Conservation (phyloP, 345 rosid species). For the Euphorbia peplus region DNA sequence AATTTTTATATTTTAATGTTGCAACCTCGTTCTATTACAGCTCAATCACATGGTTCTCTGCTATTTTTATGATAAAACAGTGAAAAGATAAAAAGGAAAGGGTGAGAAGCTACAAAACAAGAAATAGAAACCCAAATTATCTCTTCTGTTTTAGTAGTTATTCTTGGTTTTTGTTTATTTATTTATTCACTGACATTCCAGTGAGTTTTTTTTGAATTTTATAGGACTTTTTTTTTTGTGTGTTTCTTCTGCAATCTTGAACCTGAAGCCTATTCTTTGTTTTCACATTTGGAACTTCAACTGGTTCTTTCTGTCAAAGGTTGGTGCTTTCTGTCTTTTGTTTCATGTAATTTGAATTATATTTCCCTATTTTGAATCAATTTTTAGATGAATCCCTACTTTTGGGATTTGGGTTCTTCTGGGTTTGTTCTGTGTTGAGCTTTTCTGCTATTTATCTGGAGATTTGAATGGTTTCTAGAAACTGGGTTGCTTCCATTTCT, state of each 20-base stretch:
- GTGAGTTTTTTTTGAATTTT: constrained; percentile 24
- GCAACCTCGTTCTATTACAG: too few species aligned
- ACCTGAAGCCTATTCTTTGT: constrained; percentile 15
- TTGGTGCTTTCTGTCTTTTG: constrained; percentile 33
- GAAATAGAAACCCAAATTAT: constrained; percentile 33
- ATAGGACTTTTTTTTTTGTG: background rate
- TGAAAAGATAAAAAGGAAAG: background rate
- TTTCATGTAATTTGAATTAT: background rate
- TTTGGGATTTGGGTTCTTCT: constrained; percentile 6
- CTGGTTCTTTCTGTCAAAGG: constrained; percentile 34
- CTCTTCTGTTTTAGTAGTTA: constrained; percentile 10
- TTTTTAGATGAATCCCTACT: constrained; percentile 6
- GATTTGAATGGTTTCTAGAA: constrained; percentile 11
- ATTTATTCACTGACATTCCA: constrained; percentile 33
- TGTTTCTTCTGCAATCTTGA: constrained; percentile 22
- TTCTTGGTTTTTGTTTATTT: constrained; percentile 1
- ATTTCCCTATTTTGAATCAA: constrained; percentile 1
- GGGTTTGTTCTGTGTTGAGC: background rate
- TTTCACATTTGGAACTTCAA: constrained; percentile 17
- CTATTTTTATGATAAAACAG: background rate
- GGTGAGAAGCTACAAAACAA: constrained; percentile 19
- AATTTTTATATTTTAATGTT: too few species aligned
- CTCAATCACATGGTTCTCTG: constrained; percentile 27
- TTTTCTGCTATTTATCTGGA: background rate
- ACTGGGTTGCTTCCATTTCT: constrained; percentile 17